phyloP scores from a whole-genome alignment of 352 stramenopile genomes.

The Peronosclerospora sorghi region DNA sequence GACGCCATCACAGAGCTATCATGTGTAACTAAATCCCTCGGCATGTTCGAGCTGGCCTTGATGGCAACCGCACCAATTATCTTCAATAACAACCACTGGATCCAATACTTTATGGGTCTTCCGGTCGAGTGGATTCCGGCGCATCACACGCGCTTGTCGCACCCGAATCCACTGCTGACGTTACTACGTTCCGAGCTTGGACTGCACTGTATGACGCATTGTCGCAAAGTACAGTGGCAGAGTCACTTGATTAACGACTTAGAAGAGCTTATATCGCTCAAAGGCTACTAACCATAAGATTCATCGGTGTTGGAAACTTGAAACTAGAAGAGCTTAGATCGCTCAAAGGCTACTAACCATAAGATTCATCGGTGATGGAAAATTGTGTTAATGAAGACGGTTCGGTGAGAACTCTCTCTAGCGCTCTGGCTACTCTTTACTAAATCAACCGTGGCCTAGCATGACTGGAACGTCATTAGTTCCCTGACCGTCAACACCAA shows the following conservation, averaged over 20 bases:
- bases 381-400: background rate
- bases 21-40: background rate
- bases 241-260: background rate
- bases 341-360: background rate
- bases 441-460: background rate
- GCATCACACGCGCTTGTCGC: too few relatives aligned
- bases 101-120: background rate
- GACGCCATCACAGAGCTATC: background rate
- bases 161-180: background rate
- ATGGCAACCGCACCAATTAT: background rate
- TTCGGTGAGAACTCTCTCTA: background rate
- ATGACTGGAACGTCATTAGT: background rate
- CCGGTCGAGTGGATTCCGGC: too few relatives aligned
- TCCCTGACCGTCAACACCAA: background rate
- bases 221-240: background rate
- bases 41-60: too few relatives aligned
- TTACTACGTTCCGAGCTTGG: background rate
- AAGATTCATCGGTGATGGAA: background rate
- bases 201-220: background rate
- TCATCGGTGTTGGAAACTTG: background rate
- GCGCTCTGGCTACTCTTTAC: background rate
- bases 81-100: background rate
- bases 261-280: background rate
- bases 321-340: background rate
- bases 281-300: background rate